Evolutionary conservation across 1,284 basidiomycete species (phyloP).

Genomic region (Naganishia cerealis): DNA sequence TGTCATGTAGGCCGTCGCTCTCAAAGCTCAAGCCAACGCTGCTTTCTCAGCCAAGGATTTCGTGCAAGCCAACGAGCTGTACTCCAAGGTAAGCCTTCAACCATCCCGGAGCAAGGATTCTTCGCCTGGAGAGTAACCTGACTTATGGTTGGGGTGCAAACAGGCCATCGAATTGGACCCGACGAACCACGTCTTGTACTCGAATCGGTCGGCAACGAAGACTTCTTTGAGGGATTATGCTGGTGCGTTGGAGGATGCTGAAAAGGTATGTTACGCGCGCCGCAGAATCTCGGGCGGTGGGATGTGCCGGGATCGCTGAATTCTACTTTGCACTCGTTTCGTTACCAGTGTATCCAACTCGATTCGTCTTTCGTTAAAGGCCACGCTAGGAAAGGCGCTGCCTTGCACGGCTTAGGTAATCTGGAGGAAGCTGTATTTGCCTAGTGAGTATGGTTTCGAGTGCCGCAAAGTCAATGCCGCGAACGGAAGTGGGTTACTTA

Average conservation of each 20-base stretch:
- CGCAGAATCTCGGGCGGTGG: not conserved
- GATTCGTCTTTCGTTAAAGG: slow-evolving; percentile 88
- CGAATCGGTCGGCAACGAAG: slow-evolving; percentile 87
- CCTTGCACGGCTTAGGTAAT: slow-evolving; percentile 78
- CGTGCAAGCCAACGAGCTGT: slow-evolving; percentile 75
- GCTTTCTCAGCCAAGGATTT: slow-evolving; percentile 92
- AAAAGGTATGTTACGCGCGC: slow-evolving; percentile 64
- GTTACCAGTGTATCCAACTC: slow-evolving; percentile 62
- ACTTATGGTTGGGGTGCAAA: not conserved
- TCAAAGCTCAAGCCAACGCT: slow-evolving; percentile 94
- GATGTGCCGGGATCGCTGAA: slow-evolving; percentile 2
- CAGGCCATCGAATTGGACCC: slow-evolving; percentile 77
- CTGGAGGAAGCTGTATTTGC: slow-evolving; percentile 77
- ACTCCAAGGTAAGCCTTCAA: slow-evolving; percentile 61
- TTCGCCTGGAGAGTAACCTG: not conserved
- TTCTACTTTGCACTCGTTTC: not conserved
- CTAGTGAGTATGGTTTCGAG: slow-evolving; percentile 35
- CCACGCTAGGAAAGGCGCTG: slow-evolving; percentile 87
- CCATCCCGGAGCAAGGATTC: not conserved
- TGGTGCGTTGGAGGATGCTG: slow-evolving; percentile 82
- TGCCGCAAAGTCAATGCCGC: not conserved
- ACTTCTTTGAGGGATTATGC: slow-evolving; percentile 76
- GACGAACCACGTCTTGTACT: slow-evolving; percentile 83
- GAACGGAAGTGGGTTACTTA: not conserved
- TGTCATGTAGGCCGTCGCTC: slow-evolving; percentile 56